These are phyloP conservation scores for Neurospora pannonica DNA, from an alignment of 495 filamentous ascomycete species.

Conservation along the genomic window DNA sequence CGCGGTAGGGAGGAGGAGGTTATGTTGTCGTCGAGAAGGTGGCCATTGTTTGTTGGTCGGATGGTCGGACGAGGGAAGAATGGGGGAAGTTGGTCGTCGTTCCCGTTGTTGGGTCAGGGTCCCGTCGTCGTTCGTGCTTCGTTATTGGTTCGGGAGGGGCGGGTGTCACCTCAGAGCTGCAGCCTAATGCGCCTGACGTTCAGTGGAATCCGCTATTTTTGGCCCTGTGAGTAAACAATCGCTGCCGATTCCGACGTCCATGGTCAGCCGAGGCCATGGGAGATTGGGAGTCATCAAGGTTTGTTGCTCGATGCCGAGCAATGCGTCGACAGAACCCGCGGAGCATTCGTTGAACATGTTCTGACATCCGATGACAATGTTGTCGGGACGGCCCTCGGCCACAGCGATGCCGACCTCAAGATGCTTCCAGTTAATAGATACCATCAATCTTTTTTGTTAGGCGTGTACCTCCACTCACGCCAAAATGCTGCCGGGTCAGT, in stretches of 20 bases:
- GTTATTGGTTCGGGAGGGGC: neutral
- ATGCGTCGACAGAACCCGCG: too few species aligned
- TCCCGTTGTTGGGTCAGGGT: slow-evolving; percentile 2
- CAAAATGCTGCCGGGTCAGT: accelerated
- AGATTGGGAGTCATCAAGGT: too few species aligned
- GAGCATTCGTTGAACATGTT: too few species aligned
- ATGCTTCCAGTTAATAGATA: neutral
- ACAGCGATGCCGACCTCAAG: neutral
- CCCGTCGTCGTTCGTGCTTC: neutral
- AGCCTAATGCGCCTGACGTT: neutral
- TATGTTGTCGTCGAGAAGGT: neutral
- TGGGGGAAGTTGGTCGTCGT: neutral
- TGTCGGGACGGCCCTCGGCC: neutral
- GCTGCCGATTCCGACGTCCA: neutral
- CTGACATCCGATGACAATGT: neutral
- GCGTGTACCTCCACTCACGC: accelerated
- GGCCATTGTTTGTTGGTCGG: neutral
- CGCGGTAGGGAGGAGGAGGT: neutral
- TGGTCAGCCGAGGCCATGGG: too few species aligned
- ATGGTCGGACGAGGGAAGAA: neutral
- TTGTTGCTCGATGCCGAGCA: too few species aligned
- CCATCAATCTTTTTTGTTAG: neutral
- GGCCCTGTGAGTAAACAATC: neutral
- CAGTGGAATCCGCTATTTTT: neutral
- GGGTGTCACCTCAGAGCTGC: neutral